Base-by-base conservation (phyloP, 805 yeast genomes). In the Candida stauntonica region DNA sequence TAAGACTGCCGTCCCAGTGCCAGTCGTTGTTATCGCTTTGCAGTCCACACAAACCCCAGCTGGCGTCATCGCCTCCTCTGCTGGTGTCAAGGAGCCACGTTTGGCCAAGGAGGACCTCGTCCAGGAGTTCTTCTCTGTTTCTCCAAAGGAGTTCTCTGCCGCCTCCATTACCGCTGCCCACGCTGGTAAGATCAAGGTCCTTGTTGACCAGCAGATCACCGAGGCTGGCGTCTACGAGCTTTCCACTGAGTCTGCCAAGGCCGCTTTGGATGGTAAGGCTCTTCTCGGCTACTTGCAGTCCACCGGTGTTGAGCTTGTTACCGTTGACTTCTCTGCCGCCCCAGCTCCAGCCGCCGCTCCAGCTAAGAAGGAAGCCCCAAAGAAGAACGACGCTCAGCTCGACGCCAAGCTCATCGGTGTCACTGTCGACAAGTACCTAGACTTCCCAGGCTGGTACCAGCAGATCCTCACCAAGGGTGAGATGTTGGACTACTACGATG, bases 401-500 rank as follows among this genome's bases (percentile, higher is more conserved):
- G 95, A 86, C 58, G 93, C 95, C 35, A 88, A 91, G 57, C 68
- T 89, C 56, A 86, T 93, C 52, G 99, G 99, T 65, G 91, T 93
- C 62, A 93, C 98, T 32, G 95, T 85, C 36, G 95, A 87, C 65
- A 93, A 93, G 68, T 77, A 79, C 47, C 72, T 78, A 55, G 99
- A 93, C 62, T 93, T 93, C 72, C 80, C 99, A 46, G 79, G 88
- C 37, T 93, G 99, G 99, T 93, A 93, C 70, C 89, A 89, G 55
- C 99, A 93, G 71, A 82, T 94, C 43, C 75, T 89, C 50, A 85
- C 94, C 57, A 93, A 93, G 68, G 95, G 96, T 66, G 99, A 93
- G 66, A 86, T 94, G 96, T 75, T 93, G 56, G 99, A 94, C 63
- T 93, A 93, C 72, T 93, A 93, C 61, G 99, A 94, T 61, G 98